A percentile compares a stretch with the other conserved stretches of the same genome.
Conservation (phyloP, 371 early-diverging fungal species). For the Entomophthora muscae region DNA sequence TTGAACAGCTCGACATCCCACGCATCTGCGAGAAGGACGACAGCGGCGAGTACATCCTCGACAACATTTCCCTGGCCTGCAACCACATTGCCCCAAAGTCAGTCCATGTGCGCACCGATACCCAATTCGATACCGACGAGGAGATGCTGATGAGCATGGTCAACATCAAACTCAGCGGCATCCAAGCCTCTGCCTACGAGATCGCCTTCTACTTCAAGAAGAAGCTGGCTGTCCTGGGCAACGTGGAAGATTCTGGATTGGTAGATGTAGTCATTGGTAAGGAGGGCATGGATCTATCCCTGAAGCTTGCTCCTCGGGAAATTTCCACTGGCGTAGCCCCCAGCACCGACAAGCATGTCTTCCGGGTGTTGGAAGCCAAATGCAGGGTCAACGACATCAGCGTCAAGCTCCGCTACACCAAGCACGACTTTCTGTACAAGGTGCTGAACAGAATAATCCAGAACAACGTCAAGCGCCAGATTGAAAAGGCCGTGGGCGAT, state of each 20-base stretch:
- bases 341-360: neutral
- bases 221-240: constrained; percentile 12
- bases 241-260: constrained; percentile 11
- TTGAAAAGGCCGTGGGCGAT: constrained; percentile 15
- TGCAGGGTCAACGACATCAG: constrained; percentile 1
- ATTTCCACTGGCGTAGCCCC: constrained; percentile 5
- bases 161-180: constrained; percentile 8
- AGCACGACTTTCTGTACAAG: constrained; percentile 16
- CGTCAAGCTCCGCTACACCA: constrained; percentile 5
- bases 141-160: constrained; percentile 14
- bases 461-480: constrained; percentile 14
- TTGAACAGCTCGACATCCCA: constrained; percentile 19
- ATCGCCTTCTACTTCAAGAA: constrained; percentile 18
- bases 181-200: constrained; percentile 16
- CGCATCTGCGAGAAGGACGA: constrained; percentile 18
- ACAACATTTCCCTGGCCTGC: constrained; percentile 22
- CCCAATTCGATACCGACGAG: constrained; percentile 16
- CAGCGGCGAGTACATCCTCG: constrained; percentile 17
- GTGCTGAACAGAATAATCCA: constrained; percentile 17
- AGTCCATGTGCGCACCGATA: constrained; percentile 18
- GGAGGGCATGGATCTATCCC: constrained; percentile 13
- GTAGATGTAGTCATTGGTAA: constrained; percentile 11
- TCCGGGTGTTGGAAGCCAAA: neutral
- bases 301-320: constrained; percentile 9
- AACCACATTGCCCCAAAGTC: constrained; percentile 19